Percentiles rank a stretch among this genome's conserved stretches.
phyloP scores from a whole-genome alignment of 1,139 yeast genomes.

The Lizanozyma gosingica region DNA sequence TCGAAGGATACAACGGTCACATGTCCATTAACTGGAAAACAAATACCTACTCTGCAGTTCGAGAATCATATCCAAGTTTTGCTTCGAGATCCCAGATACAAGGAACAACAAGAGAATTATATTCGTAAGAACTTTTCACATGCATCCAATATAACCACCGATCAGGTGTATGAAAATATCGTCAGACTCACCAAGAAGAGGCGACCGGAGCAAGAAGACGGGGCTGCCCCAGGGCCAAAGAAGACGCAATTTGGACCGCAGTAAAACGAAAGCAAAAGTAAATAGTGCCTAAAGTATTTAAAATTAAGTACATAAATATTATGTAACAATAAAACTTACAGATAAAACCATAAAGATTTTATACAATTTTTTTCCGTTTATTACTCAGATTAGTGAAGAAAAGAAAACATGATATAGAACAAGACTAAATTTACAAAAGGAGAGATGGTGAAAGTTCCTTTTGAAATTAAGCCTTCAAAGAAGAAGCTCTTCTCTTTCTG shows the following conservation, averaged over 20 bases:
- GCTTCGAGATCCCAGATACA: conserved; percentile 71
- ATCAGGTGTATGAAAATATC: conserved; percentile 69
- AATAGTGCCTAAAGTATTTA: too few relatives aligned
- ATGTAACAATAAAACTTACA: too few relatives aligned
- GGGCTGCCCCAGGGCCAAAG: too few relatives aligned
- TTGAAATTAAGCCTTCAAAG: conserved; percentile 66
- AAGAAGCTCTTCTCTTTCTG: conserved; percentile 99
- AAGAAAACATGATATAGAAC: not conserved
- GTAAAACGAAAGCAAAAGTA: too few relatives aligned
- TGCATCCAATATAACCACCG: conserved; percentile 54
- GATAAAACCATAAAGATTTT: too few relatives aligned
- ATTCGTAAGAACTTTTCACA: conserved; percentile 55
- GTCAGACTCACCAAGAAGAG: conserved; percentile 46
- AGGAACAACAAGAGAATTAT: conserved; percentile 55
- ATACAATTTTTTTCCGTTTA: not conserved
- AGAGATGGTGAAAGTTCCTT: not conserved
- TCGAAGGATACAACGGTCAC: conserved; percentile 35
- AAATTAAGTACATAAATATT: too few relatives aligned
- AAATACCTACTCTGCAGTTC: conserved; percentile 63
- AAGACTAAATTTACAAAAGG: not conserved
- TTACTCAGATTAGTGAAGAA: not conserved
- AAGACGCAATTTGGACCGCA: too few relatives aligned
- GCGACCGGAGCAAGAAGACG: conserved; percentile 10
- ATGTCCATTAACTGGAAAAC: conserved; percentile 68
- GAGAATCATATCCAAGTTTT: conserved; percentile 67